Percentiles rank a stretch among this genome's conserved stretches.
phyloP scores from a whole-genome alignment of 1,284 basidiomycete species.

The Tylopilus orsonianus region DNA sequence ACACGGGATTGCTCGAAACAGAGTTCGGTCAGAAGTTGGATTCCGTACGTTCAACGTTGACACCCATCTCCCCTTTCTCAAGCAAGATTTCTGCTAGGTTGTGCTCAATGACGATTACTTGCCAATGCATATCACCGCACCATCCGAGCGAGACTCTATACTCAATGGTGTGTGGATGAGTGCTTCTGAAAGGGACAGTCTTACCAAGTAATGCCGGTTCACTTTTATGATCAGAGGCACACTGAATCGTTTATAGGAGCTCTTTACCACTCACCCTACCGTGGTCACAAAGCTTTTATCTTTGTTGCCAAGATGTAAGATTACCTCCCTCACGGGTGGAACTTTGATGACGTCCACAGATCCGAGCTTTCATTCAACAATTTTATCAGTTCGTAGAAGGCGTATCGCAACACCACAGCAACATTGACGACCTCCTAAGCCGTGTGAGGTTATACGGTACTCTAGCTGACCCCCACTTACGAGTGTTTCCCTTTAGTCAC shows the following conservation, averaged over 20 bases:
- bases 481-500: constrained; percentile 52
- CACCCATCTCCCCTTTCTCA: background rate
- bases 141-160: constrained; percentile 74
- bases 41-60: constrained; percentile 47
- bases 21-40: constrained; percentile 86
- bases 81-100: constrained; percentile 51
- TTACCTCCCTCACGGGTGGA: background rate
- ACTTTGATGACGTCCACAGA: constrained; percentile 42
- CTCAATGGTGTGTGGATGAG: constrained; percentile 86
- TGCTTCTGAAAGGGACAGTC: constrained; percentile 61
- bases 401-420: constrained; percentile 86
- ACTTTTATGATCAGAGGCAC: constrained; percentile 1
- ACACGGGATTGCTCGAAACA: constrained; percentile 79
- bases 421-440: constrained; percentile 90
- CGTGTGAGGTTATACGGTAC: constrained; percentile 54
- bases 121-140: constrained; percentile 82
- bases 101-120: constrained; percentile 89
- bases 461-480: constrained; percentile 7
- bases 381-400: constrained; percentile 98
- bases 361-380: constrained; percentile 90
- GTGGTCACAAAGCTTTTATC: constrained; percentile 94
- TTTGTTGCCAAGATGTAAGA: constrained; percentile 89
- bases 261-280: constrained; percentile 79
- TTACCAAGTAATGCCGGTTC: constrained; percentile 54
- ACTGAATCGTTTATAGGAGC: constrained; percentile 44